Conservation (phyloP, 1,139 yeast genomes). For the Yamadazyma jaroonii region DNA sequence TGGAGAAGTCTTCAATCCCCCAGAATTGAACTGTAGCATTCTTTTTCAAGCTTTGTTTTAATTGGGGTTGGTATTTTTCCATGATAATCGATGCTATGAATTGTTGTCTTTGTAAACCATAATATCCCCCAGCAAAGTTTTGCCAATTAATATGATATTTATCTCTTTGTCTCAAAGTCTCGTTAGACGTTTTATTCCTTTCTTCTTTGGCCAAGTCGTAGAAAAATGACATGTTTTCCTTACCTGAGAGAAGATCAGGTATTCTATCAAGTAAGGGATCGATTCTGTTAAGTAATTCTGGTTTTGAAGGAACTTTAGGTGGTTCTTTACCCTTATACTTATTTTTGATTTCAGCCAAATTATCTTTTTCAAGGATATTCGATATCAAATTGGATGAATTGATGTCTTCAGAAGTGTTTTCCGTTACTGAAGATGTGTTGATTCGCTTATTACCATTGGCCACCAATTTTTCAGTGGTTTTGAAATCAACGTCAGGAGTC, state of each 20-base stretch:
- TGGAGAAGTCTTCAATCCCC: conserved; percentile 54
- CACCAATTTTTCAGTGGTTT: conserved; percentile 3
- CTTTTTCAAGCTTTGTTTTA: conserved; percentile 22
- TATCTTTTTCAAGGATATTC: conserved; percentile 12
- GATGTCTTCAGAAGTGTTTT: neutral
- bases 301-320: conserved; percentile 28
- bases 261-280: conserved; percentile 30
- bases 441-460: neutral
- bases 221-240: conserved; percentile 39
- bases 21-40: conserved; percentile 56
- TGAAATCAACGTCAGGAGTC: neutral
- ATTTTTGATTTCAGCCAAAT: conserved; percentile 12
- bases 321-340: conserved; percentile 21
- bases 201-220: conserved; percentile 47
- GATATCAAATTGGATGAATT: neutral
- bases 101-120: conserved; percentile 58
- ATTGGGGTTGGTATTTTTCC: conserved; percentile 22
- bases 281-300: conserved; percentile 22
- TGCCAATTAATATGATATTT: conserved; percentile 46
- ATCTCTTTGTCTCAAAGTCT: conserved; percentile 47
- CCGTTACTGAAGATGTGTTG: neutral
- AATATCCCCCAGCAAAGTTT: conserved; percentile 56
- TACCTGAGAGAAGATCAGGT: conserved; percentile 43
- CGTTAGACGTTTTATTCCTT: conserved; percentile 32
- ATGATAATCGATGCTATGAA: conserved; percentile 41